Evolutionary conservation across 1,139 yeast species (phyloP).

Genomic region (Debaryomyces fabryi): DNA sequence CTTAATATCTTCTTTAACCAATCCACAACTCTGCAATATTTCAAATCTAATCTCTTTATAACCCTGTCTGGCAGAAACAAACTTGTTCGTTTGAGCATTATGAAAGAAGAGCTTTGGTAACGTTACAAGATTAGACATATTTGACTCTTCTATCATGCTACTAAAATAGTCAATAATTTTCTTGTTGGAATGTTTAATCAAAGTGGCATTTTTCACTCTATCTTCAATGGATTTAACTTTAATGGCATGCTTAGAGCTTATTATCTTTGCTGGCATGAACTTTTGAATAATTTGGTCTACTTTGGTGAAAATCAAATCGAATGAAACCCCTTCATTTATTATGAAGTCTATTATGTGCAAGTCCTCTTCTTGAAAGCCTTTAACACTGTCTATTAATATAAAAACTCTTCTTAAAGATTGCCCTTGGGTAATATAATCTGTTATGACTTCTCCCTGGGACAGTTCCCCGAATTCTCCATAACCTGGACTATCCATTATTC

Average conservation of each 20-base stretch:
- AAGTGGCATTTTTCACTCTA: constrained; percentile 10
- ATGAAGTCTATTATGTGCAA: constrained; percentile 53
- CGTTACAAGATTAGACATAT: constrained; percentile 27
- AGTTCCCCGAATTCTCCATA: constrained; percentile 67
- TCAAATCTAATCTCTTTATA: constrained; percentile 38
- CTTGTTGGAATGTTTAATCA: constrained; percentile 25
- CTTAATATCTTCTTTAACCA: constrained; percentile 10
- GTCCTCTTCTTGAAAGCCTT: constrained; percentile 64
- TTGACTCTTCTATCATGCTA: constrained; percentile 24
- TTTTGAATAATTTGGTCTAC: constrained; percentile 54
- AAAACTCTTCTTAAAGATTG: constrained; percentile 58
- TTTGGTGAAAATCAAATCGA: constrained; percentile 77
- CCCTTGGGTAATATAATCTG: constrained; percentile 61
- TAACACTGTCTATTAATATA: constrained; percentile 59
- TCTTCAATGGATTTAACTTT: not conserved
- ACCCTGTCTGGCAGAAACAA: constrained; percentile 31
- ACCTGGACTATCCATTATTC: constrained; percentile 85
- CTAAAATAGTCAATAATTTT: constrained; percentile 27
- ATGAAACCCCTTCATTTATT: constrained; percentile 58
- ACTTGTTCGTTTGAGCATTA: constrained; percentile 30
- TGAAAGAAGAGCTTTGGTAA: constrained; percentile 38
- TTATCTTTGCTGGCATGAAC: constrained; percentile 17
- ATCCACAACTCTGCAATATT: constrained; percentile 38
- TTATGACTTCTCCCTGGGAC: constrained; percentile 70
- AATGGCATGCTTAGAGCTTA: not conserved